Evolutionary conservation across 208 protist species (phyloP).

Genomic region (Wallacemonas sp.): DNA sequence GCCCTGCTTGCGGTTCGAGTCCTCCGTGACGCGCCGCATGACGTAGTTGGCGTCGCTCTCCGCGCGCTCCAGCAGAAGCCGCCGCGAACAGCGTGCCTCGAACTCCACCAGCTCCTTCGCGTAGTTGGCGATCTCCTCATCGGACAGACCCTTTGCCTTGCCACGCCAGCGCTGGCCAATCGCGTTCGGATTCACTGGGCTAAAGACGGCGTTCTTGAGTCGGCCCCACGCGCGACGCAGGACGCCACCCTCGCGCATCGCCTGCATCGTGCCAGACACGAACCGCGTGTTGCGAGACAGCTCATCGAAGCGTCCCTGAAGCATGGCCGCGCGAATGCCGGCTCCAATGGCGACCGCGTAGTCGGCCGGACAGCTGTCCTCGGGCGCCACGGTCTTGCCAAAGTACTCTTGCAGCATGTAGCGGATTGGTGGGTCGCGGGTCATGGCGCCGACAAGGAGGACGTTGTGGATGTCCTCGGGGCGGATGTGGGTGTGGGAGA

Average conservation of each 20-base stretch:
- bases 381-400: constrained; percentile 48
- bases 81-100: constrained; percentile 77
- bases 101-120: constrained; percentile 91
- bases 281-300: constrained; percentile 79
- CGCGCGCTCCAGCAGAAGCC: constrained; percentile 79
- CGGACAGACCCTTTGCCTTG: constrained; percentile 63
- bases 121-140: constrained; percentile 87
- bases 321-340: constrained; percentile 80
- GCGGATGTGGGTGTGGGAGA: constrained; percentile 61
- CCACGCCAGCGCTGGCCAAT: constrained; percentile 89
- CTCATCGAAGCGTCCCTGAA: constrained; percentile 80
- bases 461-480: constrained; percentile 81
- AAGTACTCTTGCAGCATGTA: constrained; percentile 87
- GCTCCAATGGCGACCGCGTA: constrained; percentile 90
- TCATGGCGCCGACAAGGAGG: constrained; percentile 91
- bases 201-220: constrained; percentile 25
- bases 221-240: constrained; percentile 41
- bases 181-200: constrained; percentile 77
- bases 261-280: constrained; percentile 79
- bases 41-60: constrained; percentile 87
- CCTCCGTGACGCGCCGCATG: constrained; percentile 86
- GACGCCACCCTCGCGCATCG: constrained; percentile 47
- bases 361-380: constrained; percentile 81
- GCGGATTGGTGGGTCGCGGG: constrained; percentile 87
- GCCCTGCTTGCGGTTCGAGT: constrained; percentile 83